These are phyloP conservation scores for Ascochyta rabiei DNA, from an alignment of 2,329 filamentous ascomycete genomes.

Conservation along the genomic window DNA sequence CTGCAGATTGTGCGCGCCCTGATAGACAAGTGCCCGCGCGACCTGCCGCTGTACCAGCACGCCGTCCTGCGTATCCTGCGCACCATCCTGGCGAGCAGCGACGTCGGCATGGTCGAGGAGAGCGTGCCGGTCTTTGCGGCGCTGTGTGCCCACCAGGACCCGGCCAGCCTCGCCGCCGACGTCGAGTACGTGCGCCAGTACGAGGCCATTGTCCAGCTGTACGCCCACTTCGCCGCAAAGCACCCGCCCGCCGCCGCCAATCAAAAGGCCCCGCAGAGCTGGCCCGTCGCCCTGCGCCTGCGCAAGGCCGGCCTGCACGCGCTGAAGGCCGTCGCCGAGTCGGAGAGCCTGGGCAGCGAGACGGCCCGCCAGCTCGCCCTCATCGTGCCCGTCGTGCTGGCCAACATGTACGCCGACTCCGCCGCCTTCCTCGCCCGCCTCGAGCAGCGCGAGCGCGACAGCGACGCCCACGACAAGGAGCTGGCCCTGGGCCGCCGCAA, in stretches of 20 bases:
- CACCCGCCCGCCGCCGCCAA: slow-evolving; percentile 38
- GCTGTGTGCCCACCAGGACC: slow-evolving; percentile 88
- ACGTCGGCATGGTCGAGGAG: slow-evolving; percentile 92
- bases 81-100: slow-evolving; percentile 80
- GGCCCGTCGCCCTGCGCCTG: slow-evolving; percentile 73
- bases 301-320: slow-evolving; percentile 66
- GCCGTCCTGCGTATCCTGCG: slow-evolving; percentile 85
- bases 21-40: slow-evolving; percentile 90
- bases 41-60: slow-evolving; percentile 85
- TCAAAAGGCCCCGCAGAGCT: slow-evolving; percentile 58
- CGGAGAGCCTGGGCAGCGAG: slow-evolving; percentile 77
- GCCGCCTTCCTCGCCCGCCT: slow-evolving; percentile 73
- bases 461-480: slow-evolving; percentile 72
- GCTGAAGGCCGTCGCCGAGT: slow-evolving; percentile 77
- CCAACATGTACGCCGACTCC: slow-evolving; percentile 81
- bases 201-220: slow-evolving; percentile 78
- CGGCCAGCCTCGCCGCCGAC: slow-evolving; percentile 82
- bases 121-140: slow-evolving; percentile 84
- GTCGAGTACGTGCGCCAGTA: slow-evolving; percentile 83
- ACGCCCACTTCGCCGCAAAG: slow-evolving; percentile 79
- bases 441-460: slow-evolving; percentile 65
- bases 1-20: slow-evolving; percentile 89
- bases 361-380: slow-evolving; percentile 76
- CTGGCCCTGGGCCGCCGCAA: slow-evolving; percentile 69
- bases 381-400: slow-evolving; percentile 82